Base-by-base conservation (phyloP, 129 eudicot species). In the Gnaphalium uliginosum region DNA sequence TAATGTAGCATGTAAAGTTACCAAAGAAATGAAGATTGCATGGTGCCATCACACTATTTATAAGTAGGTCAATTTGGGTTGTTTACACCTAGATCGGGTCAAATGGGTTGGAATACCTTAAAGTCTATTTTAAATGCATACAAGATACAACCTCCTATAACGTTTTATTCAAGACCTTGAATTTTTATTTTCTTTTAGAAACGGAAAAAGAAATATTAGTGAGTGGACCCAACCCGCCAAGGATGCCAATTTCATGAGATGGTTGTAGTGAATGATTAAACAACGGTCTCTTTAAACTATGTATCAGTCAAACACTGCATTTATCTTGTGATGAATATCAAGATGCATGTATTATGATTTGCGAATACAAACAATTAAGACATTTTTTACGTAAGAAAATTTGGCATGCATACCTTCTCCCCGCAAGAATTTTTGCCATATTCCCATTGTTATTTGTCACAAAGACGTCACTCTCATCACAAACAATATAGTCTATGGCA, bases 381-480 rank as follows among this genome's bases (percentile, higher is more conserved):
- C 13, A 13, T 27, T 30, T n/a, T 5, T 11, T 64, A 26, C 10
- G 30, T 59, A 57, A 58, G 23, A 73, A 66, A 50, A 29, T 67
- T 54, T 19, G 23, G 60, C 76, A 64, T 73, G 64, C 76, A 43
- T 86, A 90, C 98, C 98, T 88, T 68, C 96, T 83, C 57, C 98
- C 98, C 37, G 98, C 96, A 57, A 94, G 97, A 78, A 90, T 84
- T 85, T 90, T 94, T 18, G 96, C 97, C 97, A 90, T 94, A 80
- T 94, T 94, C 29, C 98, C 98, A 54, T 94, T 94, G 77, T 90
- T 90, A 75, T 94, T 94, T 32, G 98, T 89, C 64, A 90, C 87
- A 65, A 94, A 94, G 21, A 94, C 98, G 78, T 94, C 92, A 56
- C 98, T 90, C 70, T 90, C 96, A 39, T 94, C 98, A 73, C 93